Evolutionary conservation across 371 early-diverging fungal species (phyloP).

Genomic region (Actinomortierella wolfii): DNA sequence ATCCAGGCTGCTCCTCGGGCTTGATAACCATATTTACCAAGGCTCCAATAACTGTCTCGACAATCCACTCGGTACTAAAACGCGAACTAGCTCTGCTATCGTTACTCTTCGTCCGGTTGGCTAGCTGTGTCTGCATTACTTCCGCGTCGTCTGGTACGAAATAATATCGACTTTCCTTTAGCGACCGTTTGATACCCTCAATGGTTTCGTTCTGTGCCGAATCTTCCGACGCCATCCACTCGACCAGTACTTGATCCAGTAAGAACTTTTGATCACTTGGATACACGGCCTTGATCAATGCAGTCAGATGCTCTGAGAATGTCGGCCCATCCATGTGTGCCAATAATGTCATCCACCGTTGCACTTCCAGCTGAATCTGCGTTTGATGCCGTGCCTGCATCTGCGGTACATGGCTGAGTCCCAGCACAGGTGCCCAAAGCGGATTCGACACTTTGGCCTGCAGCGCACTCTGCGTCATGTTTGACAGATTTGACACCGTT

Average conservation of each 20-base stretch:
- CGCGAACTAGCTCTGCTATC: too few relatives aligned
- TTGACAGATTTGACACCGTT: conserved; percentile 6
- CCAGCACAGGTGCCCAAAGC: conserved; percentile 34
- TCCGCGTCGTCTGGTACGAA: too few relatives aligned
- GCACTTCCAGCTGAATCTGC: conserved; percentile 16
- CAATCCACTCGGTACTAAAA: conserved; percentile 10
- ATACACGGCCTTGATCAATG: conserved; percentile 38
- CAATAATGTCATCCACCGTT: conserved; percentile 27
- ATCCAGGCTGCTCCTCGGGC: conserved; percentile 25
- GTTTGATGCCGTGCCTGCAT: conserved; percentile 11
- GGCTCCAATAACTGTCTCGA: conserved; percentile 35
- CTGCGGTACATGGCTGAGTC: conserved; percentile 19
- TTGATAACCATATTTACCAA: conserved; percentile 36
- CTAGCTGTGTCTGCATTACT: too few relatives aligned
- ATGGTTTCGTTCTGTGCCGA: background rate
- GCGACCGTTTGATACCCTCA: too few relatives aligned
- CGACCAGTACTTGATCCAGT: conserved; percentile 33
- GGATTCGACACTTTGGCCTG: conserved; percentile 33
- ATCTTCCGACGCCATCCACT: conserved; percentile 37
- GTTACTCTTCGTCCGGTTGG: too few relatives aligned
- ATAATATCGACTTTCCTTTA: too few relatives aligned
- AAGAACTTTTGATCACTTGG: conserved; percentile 44
- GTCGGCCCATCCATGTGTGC: conserved; percentile 30
- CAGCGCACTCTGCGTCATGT: conserved; percentile 4
- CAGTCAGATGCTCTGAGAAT: conserved; percentile 25